Base-by-base conservation (phyloP, 2,329 filamentous ascomycete species). In the Calonectria hongkongensis region DNA sequence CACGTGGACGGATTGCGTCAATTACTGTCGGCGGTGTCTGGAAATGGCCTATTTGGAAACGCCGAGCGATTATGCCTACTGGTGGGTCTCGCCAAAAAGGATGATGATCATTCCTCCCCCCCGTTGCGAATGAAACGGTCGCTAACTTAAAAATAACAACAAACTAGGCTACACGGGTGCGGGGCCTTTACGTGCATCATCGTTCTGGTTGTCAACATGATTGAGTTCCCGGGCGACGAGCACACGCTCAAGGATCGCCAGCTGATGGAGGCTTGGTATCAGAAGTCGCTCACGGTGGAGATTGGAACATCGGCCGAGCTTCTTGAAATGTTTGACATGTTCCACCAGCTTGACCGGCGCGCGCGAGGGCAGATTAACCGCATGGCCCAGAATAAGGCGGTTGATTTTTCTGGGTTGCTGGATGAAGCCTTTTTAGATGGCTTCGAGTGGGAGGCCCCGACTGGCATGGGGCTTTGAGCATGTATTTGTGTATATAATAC, bases 191-290 rank as follows among this genome's bases (percentile, higher is more conserved):
- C 74, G 0, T 75, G 71, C 16, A 36, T 79, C 4, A 39, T 76
- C 15, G 63, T 79, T 15, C 48, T 79, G 0, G 62, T 76, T 15
- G 66, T 79, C 30, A 79, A 79, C 16, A 76, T 78, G 47, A 74
- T 79, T 2, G 77, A 79, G 39, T 75, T 71, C 48, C 77, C 77
- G 4, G 70, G 66, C 25, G 69, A 75, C 4, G 45, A 30, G 9
- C 28, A 58, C 1, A 58, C 72, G 1, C 4, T 27, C 0, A 41
- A 65, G 0, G 75, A 79, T 6, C 63, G 66, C 18, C 28, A 58
- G 15, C 36, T 78, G 1, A 30, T 79, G 6, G 74, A 78, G 3
- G 16, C 16, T 1, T 72, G 68, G 4, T 68, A 69, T 16, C 16
- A 16, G 0, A n/a, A 51, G 0, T 78, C 78, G 8, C 33, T 64